Evolutionary conservation across 768 basidiomycete species (phyloP), one percentile per base, ranked within the genome.

Genomic region (Boletus barrowsii): DNA sequence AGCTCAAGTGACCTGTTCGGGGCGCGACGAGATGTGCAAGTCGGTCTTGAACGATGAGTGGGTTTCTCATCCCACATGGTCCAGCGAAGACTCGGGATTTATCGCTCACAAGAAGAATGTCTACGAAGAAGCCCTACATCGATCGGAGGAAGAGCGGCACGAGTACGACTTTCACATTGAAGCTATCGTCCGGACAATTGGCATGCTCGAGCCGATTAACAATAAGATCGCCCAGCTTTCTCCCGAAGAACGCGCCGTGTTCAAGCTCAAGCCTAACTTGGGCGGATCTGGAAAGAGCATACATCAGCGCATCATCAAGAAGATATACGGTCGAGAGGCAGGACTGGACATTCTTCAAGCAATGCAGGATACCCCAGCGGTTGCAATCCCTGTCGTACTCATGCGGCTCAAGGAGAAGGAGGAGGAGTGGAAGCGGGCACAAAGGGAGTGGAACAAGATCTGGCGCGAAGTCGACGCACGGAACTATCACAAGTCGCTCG

Each of bases 101-200:
- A 76, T 89, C 56, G 83, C 91, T 0, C 88, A 93, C 68, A 88
- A 89, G 74, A 97, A 96, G 79, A 99, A 98, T 71, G 80, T 87
- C 2, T 99, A 90, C 71, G 97, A 98, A 70, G 97, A 98, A 66
- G 95, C 95, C 0, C 79, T 98, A 10, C 95, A 98, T 72, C 88
- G 94, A 35, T 89, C 88, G 47, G 97, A 99, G 65, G 97, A 99
- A 69, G 97, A 99, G 68, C 85, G 97, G 7, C 97, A 99, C 69
- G 96, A 98, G 71, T 99, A 98, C 68, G 96, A 98, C 69, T 98
- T 97, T 75, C 93, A 98, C 68, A 91, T 98, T 63, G 96, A 98
- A 66, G 95, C 94, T 8, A 88, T 98, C 63, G 81, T 85, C 10
- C 87, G 94, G 49, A 97, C 96, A 5, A 95, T 98, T 62, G 77